Percentiles rank a stretch among this genome's conserved stretches.
phyloP scores from a whole-genome alignment of 306 rosid genomes.

The Rubus parviflorus region DNA sequence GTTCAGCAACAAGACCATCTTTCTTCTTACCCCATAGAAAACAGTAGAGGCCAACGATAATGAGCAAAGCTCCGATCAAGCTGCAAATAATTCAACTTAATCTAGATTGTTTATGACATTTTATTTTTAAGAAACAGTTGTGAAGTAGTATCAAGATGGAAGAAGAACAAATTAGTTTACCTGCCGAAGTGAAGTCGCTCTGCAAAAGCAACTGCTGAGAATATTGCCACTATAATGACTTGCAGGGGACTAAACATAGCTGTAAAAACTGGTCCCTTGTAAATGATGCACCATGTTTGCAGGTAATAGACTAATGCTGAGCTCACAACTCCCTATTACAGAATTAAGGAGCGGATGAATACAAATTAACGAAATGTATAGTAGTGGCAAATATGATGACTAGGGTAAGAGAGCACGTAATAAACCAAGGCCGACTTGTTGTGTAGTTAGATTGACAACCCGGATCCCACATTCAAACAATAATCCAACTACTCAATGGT shows the following conservation, averaged over 20 bases:
- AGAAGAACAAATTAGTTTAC: constrained; percentile 5
- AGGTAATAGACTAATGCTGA: constrained; percentile 28
- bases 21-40: constrained; percentile 39
- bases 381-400: not conserved
- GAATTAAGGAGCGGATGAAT: not conserved
- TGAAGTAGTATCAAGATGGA: not conserved
- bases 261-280: constrained; percentile 40
- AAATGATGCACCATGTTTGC: constrained; percentile 42
- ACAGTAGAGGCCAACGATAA: constrained; percentile 31
- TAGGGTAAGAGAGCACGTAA: too few species aligned
- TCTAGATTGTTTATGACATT: not conserved
- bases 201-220: constrained; percentile 35
- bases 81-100: constrained; percentile 8
- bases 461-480: not conserved
- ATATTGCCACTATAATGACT: constrained; percentile 26
- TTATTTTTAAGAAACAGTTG: too few species aligned
- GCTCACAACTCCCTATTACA: constrained; percentile 32
- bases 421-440: too few species aligned
- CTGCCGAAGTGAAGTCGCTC: constrained; percentile 36
- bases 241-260: constrained; percentile 42
- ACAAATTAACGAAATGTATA: not conserved
- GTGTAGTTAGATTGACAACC: not conserved
- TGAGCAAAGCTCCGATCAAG: constrained; percentile 34
- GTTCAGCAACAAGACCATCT: constrained; percentile 8
- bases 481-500: not conserved